phyloP scores from a whole-genome alignment of 2,329 filamentous ascomycete genomes.

The Thyridium curvatum region DNA sequence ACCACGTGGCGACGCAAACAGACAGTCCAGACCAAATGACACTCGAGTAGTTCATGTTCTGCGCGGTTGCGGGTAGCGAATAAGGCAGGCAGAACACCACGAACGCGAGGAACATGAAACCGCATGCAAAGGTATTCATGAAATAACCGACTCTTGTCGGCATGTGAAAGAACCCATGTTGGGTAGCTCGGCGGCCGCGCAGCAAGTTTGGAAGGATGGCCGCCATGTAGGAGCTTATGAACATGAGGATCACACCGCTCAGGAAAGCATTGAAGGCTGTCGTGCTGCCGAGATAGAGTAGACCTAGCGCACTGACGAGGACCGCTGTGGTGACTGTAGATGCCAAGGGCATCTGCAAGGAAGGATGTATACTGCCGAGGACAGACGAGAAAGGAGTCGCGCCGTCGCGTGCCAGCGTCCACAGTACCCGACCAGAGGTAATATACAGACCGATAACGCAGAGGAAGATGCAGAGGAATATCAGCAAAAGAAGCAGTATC shows the following conservation, averaged over 20 bases:
- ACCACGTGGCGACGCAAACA: constrained; percentile 31
- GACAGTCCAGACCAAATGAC: constrained; percentile 37
- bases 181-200: constrained; percentile 34
- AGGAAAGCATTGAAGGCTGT: constrained; percentile 64
- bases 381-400: constrained; percentile 24
- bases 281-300: constrained; percentile 59
- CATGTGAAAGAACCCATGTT: constrained; percentile 51
- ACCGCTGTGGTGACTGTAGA: constrained; percentile 42
- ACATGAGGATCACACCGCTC: constrained; percentile 35
- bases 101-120: constrained; percentile 51
- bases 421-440: constrained; percentile 30
- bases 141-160: constrained; percentile 30
- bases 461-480: constrained; percentile 28
- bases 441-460: constrained; percentile 24
- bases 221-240: constrained; percentile 50
- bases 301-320: constrained; percentile 47
- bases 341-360: constrained; percentile 26
- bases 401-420: constrained; percentile 32
- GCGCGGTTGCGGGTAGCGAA: constrained; percentile 30
- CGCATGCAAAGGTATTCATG: constrained; percentile 39
- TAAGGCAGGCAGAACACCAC: constrained; percentile 24
- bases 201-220: constrained; percentile 55
- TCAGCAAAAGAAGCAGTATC: constrained; percentile 38
- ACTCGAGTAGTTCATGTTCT: constrained; percentile 40
- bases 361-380: constrained; percentile 20